phyloP scores from a whole-genome alignment of 1,284 basidiomycete genomes.

The Trichosporon sp. region DNA sequence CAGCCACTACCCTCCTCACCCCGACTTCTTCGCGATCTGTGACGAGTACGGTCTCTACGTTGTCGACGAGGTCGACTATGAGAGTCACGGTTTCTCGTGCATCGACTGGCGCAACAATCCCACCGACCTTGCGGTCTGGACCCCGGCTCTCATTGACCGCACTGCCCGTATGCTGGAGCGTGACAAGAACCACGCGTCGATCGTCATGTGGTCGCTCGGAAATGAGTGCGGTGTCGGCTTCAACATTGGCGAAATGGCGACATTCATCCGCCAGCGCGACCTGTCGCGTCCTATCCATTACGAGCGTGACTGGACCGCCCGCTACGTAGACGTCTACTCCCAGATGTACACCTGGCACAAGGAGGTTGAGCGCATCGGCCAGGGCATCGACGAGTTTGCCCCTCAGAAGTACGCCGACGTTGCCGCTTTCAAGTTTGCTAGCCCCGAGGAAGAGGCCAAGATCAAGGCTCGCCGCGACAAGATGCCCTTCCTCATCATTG shows the following conservation, averaged over 20 bases:
- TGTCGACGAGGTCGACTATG: constrained; percentile 34
- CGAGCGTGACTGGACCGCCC: constrained; percentile 27
- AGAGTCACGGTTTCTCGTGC: constrained; percentile 34
- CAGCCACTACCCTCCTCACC: constrained; percentile 33
- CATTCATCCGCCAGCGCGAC: constrained; percentile 27
- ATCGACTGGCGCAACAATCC: constrained; percentile 29
- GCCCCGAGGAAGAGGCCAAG: no score
- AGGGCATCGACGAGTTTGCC: no score
- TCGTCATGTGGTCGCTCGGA: constrained; percentile 36
- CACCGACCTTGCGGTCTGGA: constrained; percentile 21
- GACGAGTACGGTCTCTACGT: constrained; percentile 37
- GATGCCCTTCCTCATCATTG: constrained; percentile 32
- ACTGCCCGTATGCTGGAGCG: constrained; percentile 30
- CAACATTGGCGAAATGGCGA: constrained; percentile 33
- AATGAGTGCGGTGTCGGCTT: constrained; percentile 30
- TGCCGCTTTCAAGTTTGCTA: no score
- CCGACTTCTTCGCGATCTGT: constrained; percentile 33
- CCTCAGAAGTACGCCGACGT: no score
- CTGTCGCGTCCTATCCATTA: constrained; percentile 31
- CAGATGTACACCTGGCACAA: constrained; percentile 31
- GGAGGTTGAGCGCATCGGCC: constrained; percentile 30
- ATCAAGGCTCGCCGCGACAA: no score
- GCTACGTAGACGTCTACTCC: constrained; percentile 29
- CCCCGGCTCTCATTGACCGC: constrained; percentile 29
- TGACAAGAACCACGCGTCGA: constrained; percentile 34